Evolutionary conservation across 495 filamentous ascomycete genomes (phyloP).

Genomic region (Elaphomyces granulatus): DNA sequence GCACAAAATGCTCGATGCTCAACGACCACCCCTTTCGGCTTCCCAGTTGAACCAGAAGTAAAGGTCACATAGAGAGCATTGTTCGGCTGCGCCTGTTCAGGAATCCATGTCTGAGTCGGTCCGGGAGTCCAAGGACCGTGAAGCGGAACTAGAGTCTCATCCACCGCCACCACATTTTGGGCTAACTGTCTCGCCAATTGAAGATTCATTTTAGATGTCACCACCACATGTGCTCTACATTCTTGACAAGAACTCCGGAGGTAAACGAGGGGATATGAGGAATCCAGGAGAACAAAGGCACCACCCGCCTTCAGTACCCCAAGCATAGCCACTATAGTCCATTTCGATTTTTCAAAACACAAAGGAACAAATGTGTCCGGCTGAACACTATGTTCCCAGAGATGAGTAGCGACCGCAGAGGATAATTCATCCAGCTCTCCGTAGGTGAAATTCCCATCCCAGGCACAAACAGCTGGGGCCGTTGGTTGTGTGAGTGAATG

Average conservation of each 20-base stretch:
- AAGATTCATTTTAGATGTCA: neutral
- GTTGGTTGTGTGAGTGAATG: neutral
- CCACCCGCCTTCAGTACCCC: conserved; percentile 38
- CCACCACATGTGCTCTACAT: neutral
- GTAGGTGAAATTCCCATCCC: conserved; percentile 23
- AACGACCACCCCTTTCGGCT: conserved; percentile 16
- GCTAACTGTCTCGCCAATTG: neutral
- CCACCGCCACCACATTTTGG: neutral
- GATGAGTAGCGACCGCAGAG: conserved; percentile 11
- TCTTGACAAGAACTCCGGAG: neutral
- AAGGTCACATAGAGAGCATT: conserved; percentile 10
- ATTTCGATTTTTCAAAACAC: conserved; percentile 40
- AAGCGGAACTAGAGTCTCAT: too few relatives aligned
- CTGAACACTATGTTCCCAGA: conserved; percentile 13
- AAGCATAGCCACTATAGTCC: conserved; percentile 35
- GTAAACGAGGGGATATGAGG: neutral
- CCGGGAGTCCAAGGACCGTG: neutral
- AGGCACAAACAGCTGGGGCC: conserved; percentile 5
- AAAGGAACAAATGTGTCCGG: conserved; percentile 32
- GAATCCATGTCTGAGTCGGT: neutral
- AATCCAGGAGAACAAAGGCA: conserved; percentile 4
- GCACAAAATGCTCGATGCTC: conserved; percentile 10
- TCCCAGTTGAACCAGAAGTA: conserved; percentile 19
- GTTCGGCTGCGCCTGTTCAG: neutral
- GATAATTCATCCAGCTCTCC: conserved; percentile 17